These are phyloP conservation scores for Alternaria postmessia DNA, from an alignment of 2,329 filamentous ascomycete genomes.

Conservation along the genomic window DNA sequence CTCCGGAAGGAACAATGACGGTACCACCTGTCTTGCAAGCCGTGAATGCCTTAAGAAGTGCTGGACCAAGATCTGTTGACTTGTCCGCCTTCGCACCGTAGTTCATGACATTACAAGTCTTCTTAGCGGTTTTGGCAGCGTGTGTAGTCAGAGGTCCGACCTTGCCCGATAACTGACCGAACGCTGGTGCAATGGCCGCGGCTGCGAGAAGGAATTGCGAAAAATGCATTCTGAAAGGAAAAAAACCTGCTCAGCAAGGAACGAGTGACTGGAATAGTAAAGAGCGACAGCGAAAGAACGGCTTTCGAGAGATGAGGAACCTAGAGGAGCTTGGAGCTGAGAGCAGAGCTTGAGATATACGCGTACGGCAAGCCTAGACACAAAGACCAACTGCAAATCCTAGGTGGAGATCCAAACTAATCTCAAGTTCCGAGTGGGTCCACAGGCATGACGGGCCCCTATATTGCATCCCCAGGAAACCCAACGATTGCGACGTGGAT, in stretches of 20 bases:
- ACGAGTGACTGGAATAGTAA: conserved; percentile 23
- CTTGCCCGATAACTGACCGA: conserved; percentile 46
- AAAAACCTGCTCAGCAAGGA: conserved; percentile 39
- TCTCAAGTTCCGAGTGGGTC: neutral
- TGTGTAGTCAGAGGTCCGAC: conserved; percentile 45
- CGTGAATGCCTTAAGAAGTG: conserved; percentile 58
- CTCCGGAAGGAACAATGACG: conserved; percentile 59
- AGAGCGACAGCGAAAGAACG: conserved; percentile 8
- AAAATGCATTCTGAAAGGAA: conserved; percentile 33
- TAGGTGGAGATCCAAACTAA: conserved; percentile 1
- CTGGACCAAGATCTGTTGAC: conserved; percentile 60
- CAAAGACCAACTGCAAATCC: neutral
- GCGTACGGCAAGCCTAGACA: neutral
- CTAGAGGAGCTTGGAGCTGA: neutral
- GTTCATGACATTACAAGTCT: conserved; percentile 62
- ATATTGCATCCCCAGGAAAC: neutral
- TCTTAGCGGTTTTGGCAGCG: conserved; percentile 55
- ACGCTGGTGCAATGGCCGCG: conserved; percentile 26
- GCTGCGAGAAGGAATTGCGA: conserved; percentile 32
- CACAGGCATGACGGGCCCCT: neutral
- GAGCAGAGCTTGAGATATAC: conserved; percentile 1
- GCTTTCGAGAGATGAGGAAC: neutral
- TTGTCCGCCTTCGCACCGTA: conserved; percentile 63
- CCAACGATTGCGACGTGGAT: neutral
- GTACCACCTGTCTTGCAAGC: conserved; percentile 62